Base-by-base conservation (phyloP, 2,329 filamentous ascomycete species). In the Talaromyces sp. region DNA sequence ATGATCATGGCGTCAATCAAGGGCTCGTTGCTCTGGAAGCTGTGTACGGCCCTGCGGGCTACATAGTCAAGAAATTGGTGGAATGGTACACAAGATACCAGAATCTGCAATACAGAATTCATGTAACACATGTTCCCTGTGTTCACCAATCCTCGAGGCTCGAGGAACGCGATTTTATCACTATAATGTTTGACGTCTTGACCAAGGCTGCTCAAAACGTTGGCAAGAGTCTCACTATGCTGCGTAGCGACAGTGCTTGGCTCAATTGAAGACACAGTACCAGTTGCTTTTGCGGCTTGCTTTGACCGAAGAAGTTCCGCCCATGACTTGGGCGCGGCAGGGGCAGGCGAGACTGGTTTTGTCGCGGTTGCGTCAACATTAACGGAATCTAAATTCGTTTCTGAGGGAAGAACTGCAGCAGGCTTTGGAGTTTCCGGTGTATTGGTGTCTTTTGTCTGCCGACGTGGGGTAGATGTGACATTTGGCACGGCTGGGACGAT, bases 41-140 rank as follows among this genome's bases (percentile, higher is more conserved):
- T 96, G 75, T 97, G 86, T 27, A 86, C 86, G 49, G 90, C 90
- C 65, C 88, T 87, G 71, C 90, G 90, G 70, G 90, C 86, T 54
- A 96, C 84, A 71, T 92, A 87, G 68, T 96, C 89, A 58, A 99
- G 76, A 68, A 99, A 97, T 67, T 92, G 86, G 74, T 96, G 97
- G 70, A 99, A 99, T 5, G 94, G 94, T 63, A 87, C 82, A 74
- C 92, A 97, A 71, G 92, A 97, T 62, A 97, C 84, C 66, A 99
- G 84, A 69, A 95, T 89, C 87, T 99, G 94, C 61, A 99, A 82
- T 72, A 97, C 93, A 58, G 94, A 97, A 79, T 97, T 99, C 94
- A 99, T 97, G 76, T 99, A 99, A 75, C 94, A 99, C 90, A 97
- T 95, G 70, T 99, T 97, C 45, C 94, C 94, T 36, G 93, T 95